Evolutionary conservation across 1,284 basidiomycete species (phyloP).

Genomic region (Tilletia caries): DNA sequence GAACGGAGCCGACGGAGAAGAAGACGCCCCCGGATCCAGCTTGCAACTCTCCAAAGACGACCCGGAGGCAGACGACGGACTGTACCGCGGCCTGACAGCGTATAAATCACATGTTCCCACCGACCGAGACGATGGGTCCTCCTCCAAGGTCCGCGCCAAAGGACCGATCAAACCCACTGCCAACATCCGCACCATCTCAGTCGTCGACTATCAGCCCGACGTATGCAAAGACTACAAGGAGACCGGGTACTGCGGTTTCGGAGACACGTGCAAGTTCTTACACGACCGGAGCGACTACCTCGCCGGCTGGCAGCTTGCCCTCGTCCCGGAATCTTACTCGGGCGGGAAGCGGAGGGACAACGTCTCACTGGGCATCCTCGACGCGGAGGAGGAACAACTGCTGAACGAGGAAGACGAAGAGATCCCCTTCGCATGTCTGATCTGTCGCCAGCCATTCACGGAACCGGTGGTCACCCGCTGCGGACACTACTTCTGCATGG

Average conservation of each 20-base stretch:
- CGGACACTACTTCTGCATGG: slow-evolving; percentile 91
- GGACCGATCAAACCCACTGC: slow-evolving; percentile 75
- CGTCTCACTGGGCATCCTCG: slow-evolving; percentile 5
- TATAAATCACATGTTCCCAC: slow-evolving; percentile 75
- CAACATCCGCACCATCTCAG: slow-evolving; percentile 90
- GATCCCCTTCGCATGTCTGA: slow-evolving; percentile 92
- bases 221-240: slow-evolving; percentile 99
- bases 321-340: slow-evolving; percentile 49
- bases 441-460: slow-evolving; percentile 89
- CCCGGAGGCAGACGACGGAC: slow-evolving; percentile 66
- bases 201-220: slow-evolving; percentile 97
- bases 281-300: slow-evolving; percentile 70
- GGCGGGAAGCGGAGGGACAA: slow-evolving; percentile 28
- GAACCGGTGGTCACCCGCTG: slow-evolving; percentile 94
- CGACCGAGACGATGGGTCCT: slow-evolving; percentile 66
- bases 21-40: slow-evolving; percentile 18
- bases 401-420: slow-evolving; percentile 68
- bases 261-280: slow-evolving; percentile 83
- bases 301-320: slow-evolving; percentile 94
- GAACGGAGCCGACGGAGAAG: slow-evolving; percentile 54
- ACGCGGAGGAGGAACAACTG: slow-evolving; percentile 64
- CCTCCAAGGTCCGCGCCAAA: slow-evolving; percentile 72
- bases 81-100: slow-evolving; percentile 78
- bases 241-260: slow-evolving; percentile 97
- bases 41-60: slow-evolving; percentile 15